These are phyloP conservation scores for Trichoderma reesei DNA, from an alignment of 495 filamentous ascomycete species.

Conservation along the genomic window DNA sequence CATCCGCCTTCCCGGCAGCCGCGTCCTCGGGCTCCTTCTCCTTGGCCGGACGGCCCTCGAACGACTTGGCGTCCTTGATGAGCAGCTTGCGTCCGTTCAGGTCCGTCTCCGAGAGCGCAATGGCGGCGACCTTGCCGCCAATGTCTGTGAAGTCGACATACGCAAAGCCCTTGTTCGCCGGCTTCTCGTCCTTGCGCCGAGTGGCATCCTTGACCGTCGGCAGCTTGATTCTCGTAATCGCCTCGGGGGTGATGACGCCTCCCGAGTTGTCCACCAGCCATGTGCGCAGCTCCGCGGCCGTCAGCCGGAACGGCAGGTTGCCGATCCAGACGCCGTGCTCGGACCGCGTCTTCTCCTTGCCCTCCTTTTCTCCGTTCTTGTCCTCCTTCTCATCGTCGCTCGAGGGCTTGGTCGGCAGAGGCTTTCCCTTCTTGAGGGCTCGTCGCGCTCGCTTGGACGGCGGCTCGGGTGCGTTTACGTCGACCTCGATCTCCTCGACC, in stretches of 20 bases:
- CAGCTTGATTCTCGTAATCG: conserved; percentile 77
- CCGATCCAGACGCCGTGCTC: conserved; percentile 90
- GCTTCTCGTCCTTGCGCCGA: conserved; percentile 34
- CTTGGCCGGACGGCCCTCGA: conserved; percentile 60
- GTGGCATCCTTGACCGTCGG: conserved; percentile 42
- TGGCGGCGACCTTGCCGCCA: conserved; percentile 56
- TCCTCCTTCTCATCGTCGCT: conserved; percentile 29
- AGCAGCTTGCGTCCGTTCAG: conserved; percentile 66
- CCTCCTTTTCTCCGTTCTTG: conserved; percentile 21
- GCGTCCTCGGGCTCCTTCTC: conserved; percentile 34
- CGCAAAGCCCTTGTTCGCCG: conserved; percentile 74
- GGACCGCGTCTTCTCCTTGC: conserved; percentile 48
- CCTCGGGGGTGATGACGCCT: conserved; percentile 52
- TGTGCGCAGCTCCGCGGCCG: conserved; percentile 56
- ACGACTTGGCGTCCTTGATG: conserved; percentile 85
- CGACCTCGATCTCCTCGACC: conserved; percentile 72
- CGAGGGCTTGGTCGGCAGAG: conserved; percentile 30
- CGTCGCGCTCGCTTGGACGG: conserved; percentile 86
- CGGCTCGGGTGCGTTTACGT: conserved; percentile 77
- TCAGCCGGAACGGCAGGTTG: conserved; percentile 76
- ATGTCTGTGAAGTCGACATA: conserved; percentile 82
- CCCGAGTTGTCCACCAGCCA: conserved; percentile 63
- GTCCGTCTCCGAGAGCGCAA: conserved; percentile 72
- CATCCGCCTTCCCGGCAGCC: conserved; percentile 14
- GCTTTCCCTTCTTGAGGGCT: conserved; percentile 66